These are phyloP conservation scores for Bruguiera sexangula DNA, from an alignment of 345 rosid species.

Conservation along the genomic window DNA sequence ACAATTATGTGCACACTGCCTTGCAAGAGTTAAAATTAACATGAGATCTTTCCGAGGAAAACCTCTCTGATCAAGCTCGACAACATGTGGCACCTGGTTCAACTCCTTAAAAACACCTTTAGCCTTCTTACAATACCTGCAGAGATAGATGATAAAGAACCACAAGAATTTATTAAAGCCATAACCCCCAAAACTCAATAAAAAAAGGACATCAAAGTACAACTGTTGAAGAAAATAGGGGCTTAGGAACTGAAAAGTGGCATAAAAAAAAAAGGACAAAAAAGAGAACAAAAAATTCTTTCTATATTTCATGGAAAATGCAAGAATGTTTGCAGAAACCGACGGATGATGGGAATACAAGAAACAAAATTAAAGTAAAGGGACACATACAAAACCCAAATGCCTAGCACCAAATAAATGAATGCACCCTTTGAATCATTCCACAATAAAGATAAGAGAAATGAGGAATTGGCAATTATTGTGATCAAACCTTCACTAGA, in stretches of 20 bases:
- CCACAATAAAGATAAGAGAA: not conserved
- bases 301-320: too few species aligned
- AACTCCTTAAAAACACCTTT: constrained; percentile 81
- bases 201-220: not conserved
- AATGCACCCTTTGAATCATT: not conserved
- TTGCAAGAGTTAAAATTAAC: not conserved
- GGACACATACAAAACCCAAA: not conserved
- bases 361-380: too few species aligned
- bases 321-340: too few species aligned
- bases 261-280: too few species aligned
- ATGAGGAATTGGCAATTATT: not conserved
- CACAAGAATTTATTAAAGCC: too few species aligned
- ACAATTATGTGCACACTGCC: not conserved
- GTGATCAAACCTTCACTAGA: not conserved
- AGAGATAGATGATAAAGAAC: constrained; percentile 1
- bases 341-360: not conserved
- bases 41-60: constrained; percentile 11
- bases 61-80: constrained; percentile 93
- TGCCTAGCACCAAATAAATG: not conserved
- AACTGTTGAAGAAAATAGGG: not conserved
- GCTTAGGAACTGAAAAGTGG: too few species aligned
- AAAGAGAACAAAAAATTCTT: not conserved
- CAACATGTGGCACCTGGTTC: constrained; percentile 63
- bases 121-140: constrained; percentile 78
- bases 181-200: too few species aligned